Evolutionary conservation across 2,329 filamentous ascomycete species (phyloP), one percentile per base, ranked within the genome.

Genomic region (Parascedosporium putredinis): DNA sequence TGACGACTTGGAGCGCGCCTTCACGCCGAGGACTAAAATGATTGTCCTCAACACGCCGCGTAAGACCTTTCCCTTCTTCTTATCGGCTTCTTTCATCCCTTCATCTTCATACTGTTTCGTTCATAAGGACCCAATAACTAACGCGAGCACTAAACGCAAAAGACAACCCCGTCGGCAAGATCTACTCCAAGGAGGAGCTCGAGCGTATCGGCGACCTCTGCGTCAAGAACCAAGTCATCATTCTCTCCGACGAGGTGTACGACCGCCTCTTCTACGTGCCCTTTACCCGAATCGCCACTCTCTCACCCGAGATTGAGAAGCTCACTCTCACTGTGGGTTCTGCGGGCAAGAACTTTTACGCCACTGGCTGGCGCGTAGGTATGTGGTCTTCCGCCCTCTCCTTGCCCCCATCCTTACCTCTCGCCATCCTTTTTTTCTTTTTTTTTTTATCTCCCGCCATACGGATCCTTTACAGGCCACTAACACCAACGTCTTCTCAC

Each of bases 301-400:
- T 98, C 16, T 95, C 88, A 0, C 89, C 90, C 0, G 89, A 96
- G 64, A 81, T 97, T 47, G 89, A 89, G 58, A 80, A 80, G 52
- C 76, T 95, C 56, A 97, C 93, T 4, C 69, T 98, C 45, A 97
- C 93, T 0, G 93, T 98, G 25, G 93, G 93, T 18, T 95, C 89
- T 0, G 93, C 89, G 1, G 93, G 93, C 59, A 98, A 98, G 77
- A 94, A 93, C 73, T 98, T 98, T 68, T 97, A 97, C 62, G 88
- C 88, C 51, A 98, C 93, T 0, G 93, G 93, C 45, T 98, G 93
- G 93, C 83, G 93, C 51, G 90, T 97, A 4, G 79, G 73, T 71
- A 58, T n/a, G n/a, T n/a, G 16, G 71, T 61, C 14, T 27, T n/a
- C 5, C 14, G 12, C 27, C n/a, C n/a, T n/a, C n/a, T n/a, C n/a